phyloP scores from a whole-genome alignment of 352 stramenopile genomes.

The Pythium phragmitis region DNA sequence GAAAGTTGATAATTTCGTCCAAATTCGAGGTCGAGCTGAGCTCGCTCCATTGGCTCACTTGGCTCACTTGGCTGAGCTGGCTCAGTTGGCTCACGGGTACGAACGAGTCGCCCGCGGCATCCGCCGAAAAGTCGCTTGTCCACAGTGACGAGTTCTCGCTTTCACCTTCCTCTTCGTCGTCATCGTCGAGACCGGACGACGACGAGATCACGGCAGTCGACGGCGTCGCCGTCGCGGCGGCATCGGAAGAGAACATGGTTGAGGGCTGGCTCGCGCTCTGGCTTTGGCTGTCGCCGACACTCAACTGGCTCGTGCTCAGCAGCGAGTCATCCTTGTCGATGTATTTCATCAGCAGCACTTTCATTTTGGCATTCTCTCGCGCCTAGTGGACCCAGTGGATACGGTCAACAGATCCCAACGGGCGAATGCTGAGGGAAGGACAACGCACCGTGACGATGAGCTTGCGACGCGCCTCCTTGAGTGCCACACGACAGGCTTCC shows the following conservation, averaged over 20 bases:
- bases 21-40: constrained; percentile 82
- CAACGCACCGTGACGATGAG: constrained; percentile 57
- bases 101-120: constrained; percentile 20
- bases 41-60: constrained; percentile 80
- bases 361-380: constrained; percentile 85
- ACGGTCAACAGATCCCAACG: not conserved
- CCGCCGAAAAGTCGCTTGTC: constrained; percentile 51
- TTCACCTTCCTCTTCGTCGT: constrained; percentile 16
- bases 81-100: constrained; percentile 48
- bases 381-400: constrained; percentile 32
- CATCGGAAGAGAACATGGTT: constrained; percentile 4
- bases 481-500: constrained; percentile 37
- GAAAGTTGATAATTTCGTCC: constrained; percentile 83
- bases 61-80: constrained; percentile 69
- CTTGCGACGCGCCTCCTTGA: constrained; percentile 62
- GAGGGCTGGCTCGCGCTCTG: constrained; percentile 17
- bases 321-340: constrained; percentile 85
- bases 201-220: constrained; percentile 31
- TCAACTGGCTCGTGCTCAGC: constrained; percentile 74
- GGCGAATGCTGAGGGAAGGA: not conserved
- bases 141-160: constrained; percentile 55
- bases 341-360: constrained; percentile 84
- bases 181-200: constrained; percentile 19
- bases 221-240: constrained; percentile 20
- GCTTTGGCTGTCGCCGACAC: constrained; percentile 28